Evolutionary conservation across 768 basidiomycete species (phyloP).

Genomic region (Trametes sanguinea): DNA sequence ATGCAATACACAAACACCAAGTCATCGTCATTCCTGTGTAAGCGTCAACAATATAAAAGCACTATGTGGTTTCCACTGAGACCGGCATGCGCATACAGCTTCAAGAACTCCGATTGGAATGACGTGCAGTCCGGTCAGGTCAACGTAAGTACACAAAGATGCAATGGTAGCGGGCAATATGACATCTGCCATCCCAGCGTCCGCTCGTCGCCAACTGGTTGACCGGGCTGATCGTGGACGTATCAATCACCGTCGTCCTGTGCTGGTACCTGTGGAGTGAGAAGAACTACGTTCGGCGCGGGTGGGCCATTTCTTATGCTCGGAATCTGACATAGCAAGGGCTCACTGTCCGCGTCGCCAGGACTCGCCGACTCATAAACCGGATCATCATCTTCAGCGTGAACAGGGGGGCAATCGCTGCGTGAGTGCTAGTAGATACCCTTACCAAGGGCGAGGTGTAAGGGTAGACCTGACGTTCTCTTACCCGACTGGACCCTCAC

Average conservation of each 20-base stretch:
- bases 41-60: neutral
- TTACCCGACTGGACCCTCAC: neutral
- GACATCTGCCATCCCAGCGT: neutral
- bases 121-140: neutral
- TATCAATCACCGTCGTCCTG: constrained; percentile 3
- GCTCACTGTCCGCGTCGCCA: neutral
- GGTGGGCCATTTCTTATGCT: neutral
- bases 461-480: neutral
- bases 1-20: neutral
- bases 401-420: constrained; percentile 11
- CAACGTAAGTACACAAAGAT: neutral
- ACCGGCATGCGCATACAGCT: neutral
- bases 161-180: no score
- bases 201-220: constrained; percentile 10
- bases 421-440: neutral
- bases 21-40: neutral
- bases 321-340: neutral
- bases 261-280: constrained; percentile 16
- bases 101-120: neutral
- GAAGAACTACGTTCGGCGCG: constrained; percentile 3
- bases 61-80: no score
- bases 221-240: constrained; percentile 3
- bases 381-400: constrained; percentile 14
- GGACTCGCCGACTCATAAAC: constrained; percentile 9
- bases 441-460: neutral